Base-by-base conservation (phyloP, 257 asterid species). In the Leptodermis oblonga region DNA sequence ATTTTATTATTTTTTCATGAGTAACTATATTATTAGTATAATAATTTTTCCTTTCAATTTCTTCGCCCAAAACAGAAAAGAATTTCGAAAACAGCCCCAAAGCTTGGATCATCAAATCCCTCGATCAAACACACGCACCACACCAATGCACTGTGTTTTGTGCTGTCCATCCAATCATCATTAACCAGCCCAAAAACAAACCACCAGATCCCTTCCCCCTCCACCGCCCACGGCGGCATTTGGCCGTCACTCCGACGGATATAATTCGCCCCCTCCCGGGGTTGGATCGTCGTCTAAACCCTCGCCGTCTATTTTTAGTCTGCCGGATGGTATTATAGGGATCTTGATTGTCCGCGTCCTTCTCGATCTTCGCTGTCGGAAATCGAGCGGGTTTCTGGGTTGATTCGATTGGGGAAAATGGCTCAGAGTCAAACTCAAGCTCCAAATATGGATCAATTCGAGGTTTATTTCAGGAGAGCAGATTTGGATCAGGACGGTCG, bases 401-500 rank as follows among this genome's bases (percentile, higher is more conserved):
- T 64, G 70, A 65, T 67, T 76, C 34, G 56, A 34, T 26, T 52
- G 66, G 26, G 56, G 66, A 39, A 55, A 68, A 80, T 70, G 79
- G 78, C 76, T 48, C 74, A 69, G 75, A 55, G 67, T 69, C 77
- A 62, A 67, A 26, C 76, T 20, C 65, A 63, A 52, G 25, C 67
- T 49, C 80, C 84, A 69, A 89, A 79, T 75, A 79, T 80, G 86
- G 90, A 91, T 73, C 89, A 85, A 70, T 92, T 92, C 65, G 98
- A 92, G 69, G 85, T 83, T 22, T 92, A 79, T 82, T 92, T 92
- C 68, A 88, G 79, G 83, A 83, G 86, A 75, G 97, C 97, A 34
- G 98, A 92, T 81, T 74, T 85, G 88, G 97, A 92, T 88, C 97
- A 87, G 69, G 98, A 92, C 72, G 98, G 98, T 51, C 91, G 95